Evolutionary conservation across 129 eudicot genomes (phyloP).

Genomic region (Helichrysum umbraculigerum): DNA sequence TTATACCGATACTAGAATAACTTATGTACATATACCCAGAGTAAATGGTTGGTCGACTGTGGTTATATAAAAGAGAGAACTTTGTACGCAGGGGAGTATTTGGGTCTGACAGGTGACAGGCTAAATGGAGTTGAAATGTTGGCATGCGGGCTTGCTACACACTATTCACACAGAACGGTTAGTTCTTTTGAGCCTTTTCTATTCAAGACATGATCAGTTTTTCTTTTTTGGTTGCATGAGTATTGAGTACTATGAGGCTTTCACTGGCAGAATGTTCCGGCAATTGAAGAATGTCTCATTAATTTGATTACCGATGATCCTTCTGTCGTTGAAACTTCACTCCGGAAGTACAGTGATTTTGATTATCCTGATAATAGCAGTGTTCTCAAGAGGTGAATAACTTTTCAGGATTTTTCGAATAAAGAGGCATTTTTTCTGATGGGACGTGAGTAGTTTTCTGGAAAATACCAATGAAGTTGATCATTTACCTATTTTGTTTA

Average conservation of each 20-base stretch:
- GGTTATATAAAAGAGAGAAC: slow-evolving; percentile 4
- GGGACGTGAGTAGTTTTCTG: slow-evolving; percentile 48
- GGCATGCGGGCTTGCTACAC: slow-evolving; percentile 88
- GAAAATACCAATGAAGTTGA: not conserved
- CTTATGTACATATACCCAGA: not conserved
- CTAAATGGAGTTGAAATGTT: slow-evolving; percentile 83
- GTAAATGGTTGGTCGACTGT: not conserved
- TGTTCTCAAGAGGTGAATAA: slow-evolving; percentile 55
- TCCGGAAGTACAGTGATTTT: slow-evolving; percentile 49
- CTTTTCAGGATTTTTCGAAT: not conserved
- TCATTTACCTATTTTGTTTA: slow-evolving; percentile 25
- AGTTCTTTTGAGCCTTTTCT: slow-evolving; percentile 21
- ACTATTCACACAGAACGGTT: slow-evolving; percentile 56
- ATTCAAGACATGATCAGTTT: not conserved
- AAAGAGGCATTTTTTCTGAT: not conserved
- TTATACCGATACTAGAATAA: not conserved
- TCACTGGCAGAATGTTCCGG: slow-evolving; percentile 57
- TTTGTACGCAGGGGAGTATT: slow-evolving; percentile 68
- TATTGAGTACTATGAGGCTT: not conserved
- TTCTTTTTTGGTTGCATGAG: not conserved
- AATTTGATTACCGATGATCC: slow-evolving; percentile 72
- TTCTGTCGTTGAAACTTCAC: slow-evolving; percentile 61
- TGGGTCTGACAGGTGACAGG: slow-evolving; percentile 73
- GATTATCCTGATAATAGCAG: slow-evolving; percentile 57
- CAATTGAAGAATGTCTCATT: slow-evolving; percentile 60